Conservation (phyloP, 2,329 filamentous ascomycete genomes). For the Aspergillus piperis region DNA sequence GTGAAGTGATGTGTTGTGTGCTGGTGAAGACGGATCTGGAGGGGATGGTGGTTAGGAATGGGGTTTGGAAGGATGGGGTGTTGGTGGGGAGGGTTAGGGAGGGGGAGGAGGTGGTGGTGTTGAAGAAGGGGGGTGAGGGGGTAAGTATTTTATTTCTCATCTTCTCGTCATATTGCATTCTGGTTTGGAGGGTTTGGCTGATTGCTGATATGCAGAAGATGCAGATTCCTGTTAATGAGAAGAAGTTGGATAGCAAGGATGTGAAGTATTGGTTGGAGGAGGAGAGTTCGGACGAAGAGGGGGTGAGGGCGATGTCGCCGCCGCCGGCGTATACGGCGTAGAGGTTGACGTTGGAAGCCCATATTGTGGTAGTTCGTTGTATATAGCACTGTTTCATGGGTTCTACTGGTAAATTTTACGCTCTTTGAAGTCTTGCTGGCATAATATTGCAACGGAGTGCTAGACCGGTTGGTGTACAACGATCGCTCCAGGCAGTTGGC, state of each 20-base stretch:
- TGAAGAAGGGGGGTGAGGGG: constrained; percentile 7
- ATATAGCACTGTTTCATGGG: too few species aligned
- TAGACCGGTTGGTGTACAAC: too few species aligned
- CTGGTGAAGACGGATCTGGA: constrained; percentile 23
- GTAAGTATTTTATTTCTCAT: constrained; percentile 4
- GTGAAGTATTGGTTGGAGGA: constrained; percentile 55
- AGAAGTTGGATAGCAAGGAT: not conserved
- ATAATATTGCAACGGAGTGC: too few species aligned
- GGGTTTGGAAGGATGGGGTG: constrained; percentile 28
- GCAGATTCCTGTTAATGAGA: too few species aligned
- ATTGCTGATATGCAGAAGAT: not conserved
- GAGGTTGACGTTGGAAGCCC: too few species aligned
- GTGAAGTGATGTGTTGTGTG: constrained; percentile 26
- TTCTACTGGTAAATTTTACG: too few species aligned
- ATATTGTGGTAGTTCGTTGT: too few species aligned
- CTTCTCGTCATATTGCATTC: not conserved
- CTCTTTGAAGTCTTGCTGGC: too few species aligned
- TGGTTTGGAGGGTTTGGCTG: not conserved
- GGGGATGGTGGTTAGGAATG: constrained; percentile 27
- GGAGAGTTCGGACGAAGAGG: constrained; percentile 35
- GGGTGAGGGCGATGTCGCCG: too few species aligned
- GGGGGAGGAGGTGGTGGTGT: constrained; percentile 21
- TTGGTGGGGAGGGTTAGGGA: constrained; percentile 24
- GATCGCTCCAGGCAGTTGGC: too few species aligned
- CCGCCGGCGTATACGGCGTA: too few species aligned